A percentile compares a stretch with the other conserved stretches of the same genome.
phyloP scores from a whole-genome alignment of 2,329 filamentous ascomycete species.

The Trichoderma atroviride region DNA sequence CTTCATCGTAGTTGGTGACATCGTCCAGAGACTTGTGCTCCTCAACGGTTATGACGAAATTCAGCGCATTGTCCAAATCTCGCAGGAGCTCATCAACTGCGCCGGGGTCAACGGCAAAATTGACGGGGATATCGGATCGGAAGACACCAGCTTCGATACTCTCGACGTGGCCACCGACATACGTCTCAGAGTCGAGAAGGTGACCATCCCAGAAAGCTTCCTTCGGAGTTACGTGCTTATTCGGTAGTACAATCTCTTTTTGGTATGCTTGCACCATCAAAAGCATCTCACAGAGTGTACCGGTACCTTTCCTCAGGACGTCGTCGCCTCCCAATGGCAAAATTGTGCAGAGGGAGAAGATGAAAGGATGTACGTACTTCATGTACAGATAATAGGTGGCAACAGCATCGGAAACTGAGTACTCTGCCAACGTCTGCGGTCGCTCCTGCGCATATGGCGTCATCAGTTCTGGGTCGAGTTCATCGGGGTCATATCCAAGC shows the following conservation, averaged over 20 bases:
- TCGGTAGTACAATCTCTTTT: conserved; percentile 87
- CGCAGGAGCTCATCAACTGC: conserved; percentile 86
- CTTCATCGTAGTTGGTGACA: conserved; percentile 78
- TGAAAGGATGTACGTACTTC: conserved; percentile 99
- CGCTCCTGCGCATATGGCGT: conserved; percentile 86
- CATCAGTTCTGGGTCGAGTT: conserved; percentile 97
- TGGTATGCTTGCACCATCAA: conserved; percentile 98
- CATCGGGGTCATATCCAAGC: conserved; percentile 96
- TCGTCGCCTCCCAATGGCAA: conserved; percentile 91
- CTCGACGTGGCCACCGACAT: conserved; percentile 97
- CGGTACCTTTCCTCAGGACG: conserved; percentile 90
- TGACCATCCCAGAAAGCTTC: conserved; percentile 98
- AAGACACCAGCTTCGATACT: conserved; percentile 99
- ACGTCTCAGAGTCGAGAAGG: conserved; percentile 93
- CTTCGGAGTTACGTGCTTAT: conserved; percentile 89
- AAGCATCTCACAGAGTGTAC: conserved; percentile 98
- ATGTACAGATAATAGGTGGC: conserved; percentile 99
- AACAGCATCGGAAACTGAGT: conserved; percentile 98
- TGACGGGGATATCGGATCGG: conserved; percentile 89
- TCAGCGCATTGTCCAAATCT: conserved; percentile 85
- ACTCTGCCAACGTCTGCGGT: conserved; percentile 92
- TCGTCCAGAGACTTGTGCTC: conserved; percentile 82
- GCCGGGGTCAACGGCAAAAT: conserved; percentile 85
- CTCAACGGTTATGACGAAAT: conserved; percentile 83
- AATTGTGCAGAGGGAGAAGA: conserved; percentile 98